Evolutionary conservation across 768 basidiomycete genomes (phyloP).

Genomic region (Lentinula sp.): DNA sequence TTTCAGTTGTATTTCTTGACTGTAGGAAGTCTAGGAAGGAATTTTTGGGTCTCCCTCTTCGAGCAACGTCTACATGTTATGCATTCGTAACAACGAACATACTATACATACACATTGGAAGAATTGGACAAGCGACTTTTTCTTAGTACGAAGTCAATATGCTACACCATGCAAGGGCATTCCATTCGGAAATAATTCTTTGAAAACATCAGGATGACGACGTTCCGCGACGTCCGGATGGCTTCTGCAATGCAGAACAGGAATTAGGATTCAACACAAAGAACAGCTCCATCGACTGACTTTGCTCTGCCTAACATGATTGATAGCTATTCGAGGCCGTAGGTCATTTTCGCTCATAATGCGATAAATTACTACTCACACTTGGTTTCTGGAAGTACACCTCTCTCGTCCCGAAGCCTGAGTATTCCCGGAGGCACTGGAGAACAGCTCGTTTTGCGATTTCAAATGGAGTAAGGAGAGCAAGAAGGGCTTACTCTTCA

Average conservation of each 20-base stretch:
- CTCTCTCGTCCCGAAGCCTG: constrained; percentile 2
- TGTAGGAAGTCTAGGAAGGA: too few species aligned
- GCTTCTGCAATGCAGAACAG: background rate
- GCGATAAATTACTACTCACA: background rate
- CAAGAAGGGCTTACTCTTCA: background rate
- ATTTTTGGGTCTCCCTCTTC: too few species aligned
- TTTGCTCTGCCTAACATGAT: constrained; percentile 2
- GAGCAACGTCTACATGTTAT: too few species aligned
- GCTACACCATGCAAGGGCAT: constrained; percentile 20
- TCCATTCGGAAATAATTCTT: constrained; percentile 46
- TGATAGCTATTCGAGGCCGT: constrained; percentile 1
- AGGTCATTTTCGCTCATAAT: too few species aligned
- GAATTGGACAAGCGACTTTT: too few species aligned
- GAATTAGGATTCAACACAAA: background rate
- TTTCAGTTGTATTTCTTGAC: too few species aligned
- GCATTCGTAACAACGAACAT: too few species aligned
- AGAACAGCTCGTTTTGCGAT: background rate
- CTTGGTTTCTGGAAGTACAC: background rate
- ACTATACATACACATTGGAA: too few species aligned
- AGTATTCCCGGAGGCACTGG: constrained; percentile 6
- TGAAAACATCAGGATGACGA: constrained; percentile 50
- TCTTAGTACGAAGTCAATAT: background rate
- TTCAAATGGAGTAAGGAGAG: background rate
- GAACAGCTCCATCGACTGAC: background rate
- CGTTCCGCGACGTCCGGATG: constrained; percentile 31